phyloP scores from a whole-genome alignment of 1,284 basidiomycete genomes.

The Sphaerobolus stellatus region DNA sequence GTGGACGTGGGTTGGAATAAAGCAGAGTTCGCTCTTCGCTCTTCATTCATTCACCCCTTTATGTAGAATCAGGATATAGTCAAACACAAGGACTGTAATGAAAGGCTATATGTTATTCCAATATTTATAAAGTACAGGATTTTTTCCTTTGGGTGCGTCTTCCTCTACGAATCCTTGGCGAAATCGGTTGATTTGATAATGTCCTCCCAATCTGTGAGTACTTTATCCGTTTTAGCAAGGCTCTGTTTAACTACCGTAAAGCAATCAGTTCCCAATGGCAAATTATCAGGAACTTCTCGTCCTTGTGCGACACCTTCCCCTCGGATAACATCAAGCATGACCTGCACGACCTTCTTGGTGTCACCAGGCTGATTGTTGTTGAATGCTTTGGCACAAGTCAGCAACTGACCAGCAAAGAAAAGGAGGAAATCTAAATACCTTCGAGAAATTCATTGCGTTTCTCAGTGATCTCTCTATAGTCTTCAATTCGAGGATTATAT shows the following conservation, averaged over 20 bases:
- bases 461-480: slow-evolving; percentile 36
- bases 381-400: slow-evolving; percentile 25
- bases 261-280: slow-evolving; percentile 17
- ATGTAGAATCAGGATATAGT: too few species aligned
- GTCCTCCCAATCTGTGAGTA: slow-evolving; percentile 15
- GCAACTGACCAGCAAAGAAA: not conserved
- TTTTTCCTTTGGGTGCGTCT: too few species aligned
- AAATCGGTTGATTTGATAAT: slow-evolving; percentile 17
- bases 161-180: not conserved
- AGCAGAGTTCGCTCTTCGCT: too few species aligned
- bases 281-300: slow-evolving; percentile 28
- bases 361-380: slow-evolving; percentile 38
- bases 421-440: slow-evolving; percentile 16
- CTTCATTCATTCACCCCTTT: too few species aligned
- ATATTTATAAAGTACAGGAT: too few species aligned
- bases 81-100: too few species aligned
- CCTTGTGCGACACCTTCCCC: slow-evolving; percentile 33
- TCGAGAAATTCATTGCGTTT: slow-evolving; percentile 27
- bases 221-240: not conserved
- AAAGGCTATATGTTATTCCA: too few species aligned
- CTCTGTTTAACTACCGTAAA: not conserved
- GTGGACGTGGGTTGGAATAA: too few species aligned
- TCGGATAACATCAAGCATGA: slow-evolving; percentile 34
- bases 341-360: slow-evolving; percentile 31
- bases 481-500: slow-evolving; percentile 35